phyloP scores from a whole-genome alignment of 805 yeast genomes.

The Starmerella stellata region DNA sequence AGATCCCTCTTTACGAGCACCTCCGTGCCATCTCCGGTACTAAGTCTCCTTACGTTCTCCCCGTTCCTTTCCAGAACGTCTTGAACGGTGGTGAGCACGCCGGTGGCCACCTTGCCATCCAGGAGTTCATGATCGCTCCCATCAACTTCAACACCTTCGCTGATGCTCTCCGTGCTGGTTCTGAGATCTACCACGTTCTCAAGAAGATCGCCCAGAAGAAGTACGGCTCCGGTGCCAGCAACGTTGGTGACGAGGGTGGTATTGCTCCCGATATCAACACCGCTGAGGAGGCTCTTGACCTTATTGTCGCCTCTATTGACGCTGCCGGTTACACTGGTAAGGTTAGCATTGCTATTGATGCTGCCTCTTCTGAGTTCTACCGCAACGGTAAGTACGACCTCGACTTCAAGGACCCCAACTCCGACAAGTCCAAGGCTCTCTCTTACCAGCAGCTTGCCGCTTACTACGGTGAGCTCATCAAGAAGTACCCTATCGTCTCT shows the following conservation, averaged over 20 bases:
- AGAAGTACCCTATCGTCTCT: slow-evolving; percentile 92
- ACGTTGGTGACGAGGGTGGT: slow-evolving; percentile 99
- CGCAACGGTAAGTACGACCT: slow-evolving; percentile 92
- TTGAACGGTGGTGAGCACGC: slow-evolving; percentile 99
- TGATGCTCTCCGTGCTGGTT: slow-evolving; percentile 91
- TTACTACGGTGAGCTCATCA: slow-evolving; percentile 60
- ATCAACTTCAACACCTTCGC: slow-evolving; percentile 74
- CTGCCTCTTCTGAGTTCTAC: slow-evolving; percentile 96
- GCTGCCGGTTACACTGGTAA: slow-evolving; percentile 89
- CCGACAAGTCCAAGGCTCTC: slow-evolving; percentile 82
- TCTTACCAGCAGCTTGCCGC: slow-evolving; percentile 73
- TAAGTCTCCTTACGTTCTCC: slow-evolving; percentile 73
- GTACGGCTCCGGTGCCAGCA: slow-evolving; percentile 97
- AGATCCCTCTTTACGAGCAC: slow-evolving; percentile 84
- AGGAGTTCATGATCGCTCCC: slow-evolving; percentile 99
- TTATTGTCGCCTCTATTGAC: slow-evolving; percentile 75
- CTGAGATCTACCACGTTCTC: slow-evolving; percentile 95
- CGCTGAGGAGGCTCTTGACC: slow-evolving; percentile 93
- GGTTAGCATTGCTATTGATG: slow-evolving; percentile 83
- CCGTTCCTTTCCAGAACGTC: slow-evolving; percentile 97
- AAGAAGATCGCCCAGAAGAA: slow-evolving; percentile 81
- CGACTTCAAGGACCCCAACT: slow-evolving; percentile 94
- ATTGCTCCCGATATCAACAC: slow-evolving; percentile 95
- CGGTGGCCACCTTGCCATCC: slow-evolving; percentile 97
- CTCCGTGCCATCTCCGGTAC: slow-evolving; percentile 64